These are phyloP conservation scores for Russula sp. DNA, from an alignment of 768 basidiomycete species.

Conservation along the genomic window DNA sequence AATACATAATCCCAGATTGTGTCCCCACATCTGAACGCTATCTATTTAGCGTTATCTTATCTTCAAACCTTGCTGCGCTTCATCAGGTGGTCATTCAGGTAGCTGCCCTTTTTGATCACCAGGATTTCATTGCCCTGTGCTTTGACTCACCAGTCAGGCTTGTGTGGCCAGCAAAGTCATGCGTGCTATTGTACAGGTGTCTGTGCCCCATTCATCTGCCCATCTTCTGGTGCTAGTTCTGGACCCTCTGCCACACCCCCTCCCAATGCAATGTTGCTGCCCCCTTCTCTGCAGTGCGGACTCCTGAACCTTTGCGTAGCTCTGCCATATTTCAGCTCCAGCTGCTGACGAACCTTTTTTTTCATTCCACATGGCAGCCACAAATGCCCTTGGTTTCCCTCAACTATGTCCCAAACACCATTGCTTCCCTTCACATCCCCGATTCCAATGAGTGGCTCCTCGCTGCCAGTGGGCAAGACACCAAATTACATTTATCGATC, in stretches of 20 bases:
- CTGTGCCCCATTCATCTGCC: not conserved
- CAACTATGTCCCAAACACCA: conserved; percentile 54
- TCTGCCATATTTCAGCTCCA: not conserved
- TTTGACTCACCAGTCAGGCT: not conserved
- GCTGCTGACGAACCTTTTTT: not conserved
- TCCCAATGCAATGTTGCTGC: not conserved
- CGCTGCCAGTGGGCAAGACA: conserved; percentile 70
- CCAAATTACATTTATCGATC: conserved; percentile 61
- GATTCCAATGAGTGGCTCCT: conserved; percentile 50
- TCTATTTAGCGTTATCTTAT: too few relatives aligned
- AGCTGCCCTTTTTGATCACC: too few relatives aligned
- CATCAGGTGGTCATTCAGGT: too few relatives aligned
- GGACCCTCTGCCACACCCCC: not conserved
- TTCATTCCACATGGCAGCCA: conserved; percentile 18
- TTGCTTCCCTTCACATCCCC: conserved; percentile 48
- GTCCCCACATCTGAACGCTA: too few relatives aligned
- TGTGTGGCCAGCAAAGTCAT: not conserved
- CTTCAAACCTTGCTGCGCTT: too few relatives aligned
- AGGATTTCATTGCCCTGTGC: not conserved
- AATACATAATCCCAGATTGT: too few relatives aligned
- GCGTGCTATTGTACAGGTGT: not conserved
- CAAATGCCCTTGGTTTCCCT: conserved; percentile 46
- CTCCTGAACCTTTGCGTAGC: not conserved
- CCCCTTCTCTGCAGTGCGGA: not conserved
- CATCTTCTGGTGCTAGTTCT: not conserved